Conservation (phyloP, 2,329 filamentous ascomycete species). For the Ophiostoma novo-ulmi region DNA sequence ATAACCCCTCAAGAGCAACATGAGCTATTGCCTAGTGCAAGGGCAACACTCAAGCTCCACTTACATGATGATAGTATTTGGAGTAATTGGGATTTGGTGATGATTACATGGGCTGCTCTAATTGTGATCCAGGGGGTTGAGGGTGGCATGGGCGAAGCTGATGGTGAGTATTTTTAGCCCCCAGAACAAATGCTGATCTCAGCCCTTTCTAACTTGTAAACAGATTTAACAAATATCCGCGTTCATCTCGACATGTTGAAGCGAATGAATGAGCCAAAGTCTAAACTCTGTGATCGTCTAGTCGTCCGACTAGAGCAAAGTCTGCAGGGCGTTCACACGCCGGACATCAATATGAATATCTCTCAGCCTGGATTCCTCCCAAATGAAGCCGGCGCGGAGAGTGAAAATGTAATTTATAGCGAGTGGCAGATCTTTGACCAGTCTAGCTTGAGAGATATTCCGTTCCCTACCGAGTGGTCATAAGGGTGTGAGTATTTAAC, state of each 20-base stretch:
- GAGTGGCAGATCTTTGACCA: constrained; percentile 27
- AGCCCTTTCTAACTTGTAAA: not conserved
- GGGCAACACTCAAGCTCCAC: constrained; percentile 26
- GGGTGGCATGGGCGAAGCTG: constrained; percentile 23
- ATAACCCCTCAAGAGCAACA: constrained; percentile 26
- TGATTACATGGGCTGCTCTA: constrained; percentile 27
- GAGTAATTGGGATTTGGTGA: constrained; percentile 27
- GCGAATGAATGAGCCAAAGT: constrained; percentile 19
- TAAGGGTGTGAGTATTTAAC: not conserved
- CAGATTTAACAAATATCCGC: constrained; percentile 24
- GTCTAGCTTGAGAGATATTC: constrained; percentile 25
- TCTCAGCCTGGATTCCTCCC: not conserved
- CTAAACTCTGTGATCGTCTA: constrained; percentile 20
- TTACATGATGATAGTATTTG: constrained; percentile 25
- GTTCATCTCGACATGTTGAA: constrained; percentile 25
- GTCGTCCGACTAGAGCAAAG: constrained; percentile 24
- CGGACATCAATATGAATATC: not conserved
- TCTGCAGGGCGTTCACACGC: constrained; percentile 21
- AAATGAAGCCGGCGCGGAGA: not conserved
- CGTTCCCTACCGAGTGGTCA: not conserved
- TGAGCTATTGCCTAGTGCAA: constrained; percentile 25
- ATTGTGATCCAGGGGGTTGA: constrained; percentile 26
- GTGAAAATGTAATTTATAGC: constrained; percentile 7
- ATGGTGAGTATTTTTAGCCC: constrained; percentile 4
- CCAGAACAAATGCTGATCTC: too few species aligned